phyloP scores from a whole-genome alignment of 2,329 filamentous ascomycete genomes.

The Coniella vitis region DNA sequence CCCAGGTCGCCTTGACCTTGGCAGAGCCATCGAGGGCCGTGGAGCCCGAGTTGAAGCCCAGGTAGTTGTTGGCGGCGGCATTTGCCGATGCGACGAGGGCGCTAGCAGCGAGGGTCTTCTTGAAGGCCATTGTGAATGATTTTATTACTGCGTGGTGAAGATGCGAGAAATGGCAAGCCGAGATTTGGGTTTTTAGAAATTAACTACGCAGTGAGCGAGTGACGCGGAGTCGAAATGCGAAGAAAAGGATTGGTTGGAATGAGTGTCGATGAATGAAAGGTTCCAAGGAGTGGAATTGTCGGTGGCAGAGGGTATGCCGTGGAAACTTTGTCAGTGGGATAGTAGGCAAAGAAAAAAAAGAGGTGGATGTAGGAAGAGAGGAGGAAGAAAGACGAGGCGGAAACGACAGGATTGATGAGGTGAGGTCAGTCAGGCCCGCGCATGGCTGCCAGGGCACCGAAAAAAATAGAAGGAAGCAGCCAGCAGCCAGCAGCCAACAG shows the following conservation, averaged over 20 bases:
- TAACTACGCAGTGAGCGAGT: not conserved
- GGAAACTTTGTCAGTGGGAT: not conserved
- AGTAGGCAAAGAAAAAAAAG: not conserved
- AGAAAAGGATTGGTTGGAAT: not conserved
- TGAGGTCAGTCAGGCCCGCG: too few species aligned
- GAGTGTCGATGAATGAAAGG: not conserved
- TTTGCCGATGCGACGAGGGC: constrained; percentile 10
- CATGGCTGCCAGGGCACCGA: too few species aligned
- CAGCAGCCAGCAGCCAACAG: too few species aligned
- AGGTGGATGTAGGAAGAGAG: not conserved
- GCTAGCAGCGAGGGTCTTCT: constrained; percentile 5
- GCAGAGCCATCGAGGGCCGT: constrained; percentile 52
- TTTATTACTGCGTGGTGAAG: not conserved
- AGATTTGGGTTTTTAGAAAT: not conserved
- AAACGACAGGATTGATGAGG: too few species aligned
- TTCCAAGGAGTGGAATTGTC: not conserved
- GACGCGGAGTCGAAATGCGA: not conserved
- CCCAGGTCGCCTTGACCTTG: constrained; percentile 59
- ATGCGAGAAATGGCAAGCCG: too few species aligned
- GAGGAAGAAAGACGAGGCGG: not conserved
- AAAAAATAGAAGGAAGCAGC: too few species aligned
- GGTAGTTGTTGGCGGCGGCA: constrained; percentile 28
- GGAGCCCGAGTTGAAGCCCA: constrained; percentile 70
- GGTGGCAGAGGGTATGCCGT: not conserved
- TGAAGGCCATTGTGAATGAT: constrained; percentile 4